Base-by-base conservation (phyloP, 441 rosid genomes). In the Arabidopsis lyrata region DNA sequence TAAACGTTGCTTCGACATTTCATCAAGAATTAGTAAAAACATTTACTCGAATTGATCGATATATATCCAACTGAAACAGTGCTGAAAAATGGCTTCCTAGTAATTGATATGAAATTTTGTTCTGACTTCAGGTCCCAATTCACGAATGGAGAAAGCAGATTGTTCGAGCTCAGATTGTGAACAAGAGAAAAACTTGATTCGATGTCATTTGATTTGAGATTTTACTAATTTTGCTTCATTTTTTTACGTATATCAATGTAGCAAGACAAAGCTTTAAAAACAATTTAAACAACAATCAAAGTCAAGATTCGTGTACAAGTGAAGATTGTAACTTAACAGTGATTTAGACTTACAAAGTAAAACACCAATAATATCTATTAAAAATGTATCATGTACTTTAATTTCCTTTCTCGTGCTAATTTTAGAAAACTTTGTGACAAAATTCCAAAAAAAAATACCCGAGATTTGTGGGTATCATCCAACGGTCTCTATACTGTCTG, bases 111-210 rank as follows among this genome's bases (percentile, higher is more conserved):
- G 22, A 50, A 27, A 6, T n/a, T 48, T 5, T 61, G 53, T 44
- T 56, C 45, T 5, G 18, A 32, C 4, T 39, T 50, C 78, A 86
- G 91, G 86, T 89, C 39, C 91, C 90, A 3, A 76, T 84, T 68
- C 82, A 68, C 16, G 72, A 83, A 68, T 86, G 93, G 93, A 74
- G 85, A 78, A 90, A 84, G 74, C 87, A 82, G 81, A 79, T 90
- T 60, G 86, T 78, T 63, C 75, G 22, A 41, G 12, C 38, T 41
- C 75, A 68, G 63, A 76, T 65, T 61, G 75, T 74, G 29, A 87
- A 77, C 77, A 79, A 76, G 74, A 44, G 58, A 16, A 77, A 45
- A 45, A 5, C 13, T 16, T 64, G n/a, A 65, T 55, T 45, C n/a
- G 20, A 63, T 38, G 13, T 73, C 56, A 45, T 42, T 55, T 64